Evolutionary conservation across 1,284 basidiomycete genomes (phyloP).

Genomic region (Porodaedalea pini): DNA sequence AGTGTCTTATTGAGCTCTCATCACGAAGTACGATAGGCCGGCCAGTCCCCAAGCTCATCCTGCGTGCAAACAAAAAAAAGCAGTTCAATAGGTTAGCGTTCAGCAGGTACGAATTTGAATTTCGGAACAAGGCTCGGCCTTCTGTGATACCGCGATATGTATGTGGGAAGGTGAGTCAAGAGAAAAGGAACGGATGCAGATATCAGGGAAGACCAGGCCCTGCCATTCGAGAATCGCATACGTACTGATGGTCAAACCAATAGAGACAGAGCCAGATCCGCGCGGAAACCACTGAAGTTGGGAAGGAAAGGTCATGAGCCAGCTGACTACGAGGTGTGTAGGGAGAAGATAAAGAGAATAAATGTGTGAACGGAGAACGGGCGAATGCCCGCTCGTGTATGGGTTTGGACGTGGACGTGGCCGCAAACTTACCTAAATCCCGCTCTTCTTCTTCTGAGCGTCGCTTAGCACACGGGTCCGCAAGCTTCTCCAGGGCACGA

Average conservation of each 20-base stretch:
- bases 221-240: constrained; percentile 18
- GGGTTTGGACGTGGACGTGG: too few species aligned
- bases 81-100: too few species aligned
- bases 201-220: too few species aligned
- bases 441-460: constrained; percentile 81
- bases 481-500: constrained; percentile 86
- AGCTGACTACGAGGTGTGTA: constrained; percentile 4
- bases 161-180: constrained; percentile 7
- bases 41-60: constrained; percentile 88
- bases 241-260: constrained; percentile 88
- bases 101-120: not conserved
- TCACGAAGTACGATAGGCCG: constrained; percentile 86
- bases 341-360: constrained; percentile 1
- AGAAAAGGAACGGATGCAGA: not conserved
- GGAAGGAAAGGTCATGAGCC: constrained; percentile 24
- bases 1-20: constrained; percentile 82
- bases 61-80: constrained; percentile 30
- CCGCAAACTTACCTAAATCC: constrained; percentile 60
- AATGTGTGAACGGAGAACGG: constrained; percentile 7
- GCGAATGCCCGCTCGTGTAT: too few species aligned
- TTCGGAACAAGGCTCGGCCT: not conserved
- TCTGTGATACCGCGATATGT: not conserved
- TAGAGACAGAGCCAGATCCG: constrained; percentile 93
- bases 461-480: constrained; percentile 64
- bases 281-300: constrained; percentile 72